Evolutionary conservation across 192 early-diverging fungal species (phyloP), one percentile per base, ranked within the genome.

Genomic region (Phlyctochytrium bullatum): DNA sequence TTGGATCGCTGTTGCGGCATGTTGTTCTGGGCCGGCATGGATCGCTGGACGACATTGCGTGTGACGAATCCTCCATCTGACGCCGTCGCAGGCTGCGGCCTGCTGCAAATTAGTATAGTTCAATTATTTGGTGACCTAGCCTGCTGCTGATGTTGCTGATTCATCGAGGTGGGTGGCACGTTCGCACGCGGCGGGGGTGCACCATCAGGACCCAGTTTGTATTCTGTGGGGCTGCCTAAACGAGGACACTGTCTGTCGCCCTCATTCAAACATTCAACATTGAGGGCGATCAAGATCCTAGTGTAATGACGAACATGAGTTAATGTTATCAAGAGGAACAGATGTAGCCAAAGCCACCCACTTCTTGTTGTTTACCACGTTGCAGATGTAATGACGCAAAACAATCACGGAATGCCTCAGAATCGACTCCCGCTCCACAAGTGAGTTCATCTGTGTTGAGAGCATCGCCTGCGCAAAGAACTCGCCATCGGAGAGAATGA

Each of bases 381-480:
- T 88, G 66, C 72, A 74, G 10, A 79, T 47, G 30, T 76, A 80
- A 24, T 83, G 77, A 6, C 63, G 73, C 23, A 89, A 53, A 35
- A 61, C 61, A 63, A 90, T 71, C 25, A 90, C 67, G 10, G 74
- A 62, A 64, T 87, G 64, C 69, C 82, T 86, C 36, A 66, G 36
- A n/a, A 92, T 59, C 0, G 57, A 60, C 10, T 73, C 75, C 0
- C 65, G 62, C 20, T 72, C 75, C n/a, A 88, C 71, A 31, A 83
- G 35, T 2, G 33, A 59, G 64, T 84, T 86, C 36, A 83, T 71
- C 17, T 77, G 69, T 2, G 82, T 81, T 17, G 78, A 77, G 34
- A 92, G 75, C 86, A 92, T 89, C 6, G 85, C 87, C 88, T 73
- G 24, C 14, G 40, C 30, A 61, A 30, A 47, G 60, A n/a, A n/a